Base-by-base conservation (phyloP, 2,329 filamentous ascomycete species). In the Zasmidium cellare region DNA sequence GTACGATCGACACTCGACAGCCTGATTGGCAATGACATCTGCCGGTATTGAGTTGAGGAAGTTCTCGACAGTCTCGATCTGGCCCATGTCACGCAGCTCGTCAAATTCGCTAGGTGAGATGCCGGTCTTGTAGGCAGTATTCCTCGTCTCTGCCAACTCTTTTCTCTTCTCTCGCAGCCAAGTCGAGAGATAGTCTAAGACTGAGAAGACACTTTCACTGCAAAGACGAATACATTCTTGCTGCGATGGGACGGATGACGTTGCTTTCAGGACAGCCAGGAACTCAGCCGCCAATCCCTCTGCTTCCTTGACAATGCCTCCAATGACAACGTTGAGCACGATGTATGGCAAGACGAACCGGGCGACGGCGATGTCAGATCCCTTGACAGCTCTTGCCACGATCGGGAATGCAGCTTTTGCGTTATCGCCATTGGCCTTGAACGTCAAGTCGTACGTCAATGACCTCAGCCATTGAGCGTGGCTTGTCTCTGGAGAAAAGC, bases 1-100 rank as follows among this genome's bases (percentile, higher is more conserved):
- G 71, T 93, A 97, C 9, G 96, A 94, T 59, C 90, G 91, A 75
- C 93, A 97, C 69, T 97, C 90, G n/a, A 96, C 85, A 9, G 94
- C 92, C 64, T 93, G 85, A 63, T 86, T 84, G 6, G 94, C 92
- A 51, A 90, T 85, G n/a, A 88, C 76, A 65, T 90, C 85, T 3
- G 88, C 85, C 0, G 88, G 87, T 55, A 91, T 87, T 22, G 79
- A 78, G n/a, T 80, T 77, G 19, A 97, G 75, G 51, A 96, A 84
- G 0, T 83, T 80, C 55, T 96, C 90, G 3, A 97, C 89, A 9
- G 82, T 82, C 65, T 80, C 80, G 58, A 85, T 82, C 65, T 79
- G 72, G 78, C 81, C 57, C 82, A 83, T 67, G 72, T 80, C 58
- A 73, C 73, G 64, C 80, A 79, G 80, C 50, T 80, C 79, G 18